These are phyloP conservation scores for Thraustochytrium sp. DNA, from an alignment of 352 stramenopile genomes.

Conservation along the genomic window DNA sequence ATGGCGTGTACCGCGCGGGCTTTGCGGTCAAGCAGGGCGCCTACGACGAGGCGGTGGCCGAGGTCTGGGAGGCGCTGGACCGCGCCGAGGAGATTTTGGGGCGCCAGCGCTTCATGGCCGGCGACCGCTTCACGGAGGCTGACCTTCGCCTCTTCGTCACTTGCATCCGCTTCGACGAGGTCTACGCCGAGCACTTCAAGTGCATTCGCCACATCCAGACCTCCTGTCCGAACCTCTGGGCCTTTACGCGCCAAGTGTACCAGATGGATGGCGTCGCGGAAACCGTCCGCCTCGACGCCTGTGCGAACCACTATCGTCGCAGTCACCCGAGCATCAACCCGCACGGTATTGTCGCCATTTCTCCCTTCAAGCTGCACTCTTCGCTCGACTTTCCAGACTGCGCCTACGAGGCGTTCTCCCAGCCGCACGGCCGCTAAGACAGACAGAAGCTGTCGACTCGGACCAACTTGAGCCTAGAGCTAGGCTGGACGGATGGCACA, in stretches of 20 bases:
- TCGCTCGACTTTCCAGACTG: not conserved
- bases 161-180: conserved; percentile 84
- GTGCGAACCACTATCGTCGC: conserved; percentile 92
- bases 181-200: conserved; percentile 73
- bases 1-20: conserved; percentile 73
- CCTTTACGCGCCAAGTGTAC: conserved; percentile 79
- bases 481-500: too few relatives aligned
- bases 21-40: conserved; percentile 57
- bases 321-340: conserved; percentile 86
- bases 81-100: conserved; percentile 66
- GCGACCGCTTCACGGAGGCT: conserved; percentile 60
- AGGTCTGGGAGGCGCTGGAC: conserved; percentile 73
- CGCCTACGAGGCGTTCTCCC: conserved; percentile 54
- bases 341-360: conserved; percentile 81
- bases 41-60: conserved; percentile 74
- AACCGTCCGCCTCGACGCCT: conserved; percentile 90
- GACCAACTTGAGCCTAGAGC: too few relatives aligned
- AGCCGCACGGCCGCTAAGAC: conserved; percentile 61
- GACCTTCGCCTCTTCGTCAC: conserved; percentile 85
- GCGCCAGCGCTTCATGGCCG: conserved; percentile 63
- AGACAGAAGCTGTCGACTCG: too few relatives aligned
- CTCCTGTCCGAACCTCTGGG: conserved; percentile 68
- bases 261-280: conserved; percentile 76
- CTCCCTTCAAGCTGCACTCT: conserved; percentile 47
- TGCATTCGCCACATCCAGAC: conserved; percentile 65